Base-by-base conservation (phyloP, 176 grass and related monocot species). In the Secale cereale region DNA sequence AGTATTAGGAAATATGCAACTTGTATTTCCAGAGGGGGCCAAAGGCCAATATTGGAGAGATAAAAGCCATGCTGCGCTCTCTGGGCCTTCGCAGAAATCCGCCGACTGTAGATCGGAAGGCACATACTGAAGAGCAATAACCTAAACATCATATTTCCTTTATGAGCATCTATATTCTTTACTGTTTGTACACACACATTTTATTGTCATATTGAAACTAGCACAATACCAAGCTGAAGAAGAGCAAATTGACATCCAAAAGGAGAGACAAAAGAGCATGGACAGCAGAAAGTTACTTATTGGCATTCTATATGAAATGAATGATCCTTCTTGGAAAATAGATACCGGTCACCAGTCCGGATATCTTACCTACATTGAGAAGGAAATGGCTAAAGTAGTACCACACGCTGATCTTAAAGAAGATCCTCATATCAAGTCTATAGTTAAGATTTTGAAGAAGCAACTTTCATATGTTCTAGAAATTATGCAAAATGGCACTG, bases 391-490 rank as follows among this genome's bases (percentile, higher is more conserved):
- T 9, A 41, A 40, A 41, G n/a, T 35, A 26, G 14, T 78, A 11
- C 23, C 76, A 62, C 32, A 27, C 19, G n/a, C 76, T 39, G 74
- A 60, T 2, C n/a, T 41, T 12, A 78, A 37, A 61, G 76, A 1
- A 10, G 32, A 61, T 78, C 76, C 56, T 0, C 76, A 78, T 8
- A 78, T 78, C 35, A 78, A 28, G 9, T 62, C 33, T 6, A 64
- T 63, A 79, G 33, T 79, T 20, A 79, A 79, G 23, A 79, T 79
- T 43, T 4, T 63, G 17, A 63, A 43, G 23, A 43, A 79, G 28
- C 72, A 76, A 20, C 56, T 78, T 63, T 78, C n/a, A 0, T 41
- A 78, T 41, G 25, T 78, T 15, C 15, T 78, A 4, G 23, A 79
- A 64, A 79, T 63, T 41, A 37, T 41, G 37, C 76, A 62, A 17